These are phyloP conservation scores for Tilletia caries DNA, from an alignment of 1,284 basidiomycete genomes.

Conservation along the genomic window DNA sequence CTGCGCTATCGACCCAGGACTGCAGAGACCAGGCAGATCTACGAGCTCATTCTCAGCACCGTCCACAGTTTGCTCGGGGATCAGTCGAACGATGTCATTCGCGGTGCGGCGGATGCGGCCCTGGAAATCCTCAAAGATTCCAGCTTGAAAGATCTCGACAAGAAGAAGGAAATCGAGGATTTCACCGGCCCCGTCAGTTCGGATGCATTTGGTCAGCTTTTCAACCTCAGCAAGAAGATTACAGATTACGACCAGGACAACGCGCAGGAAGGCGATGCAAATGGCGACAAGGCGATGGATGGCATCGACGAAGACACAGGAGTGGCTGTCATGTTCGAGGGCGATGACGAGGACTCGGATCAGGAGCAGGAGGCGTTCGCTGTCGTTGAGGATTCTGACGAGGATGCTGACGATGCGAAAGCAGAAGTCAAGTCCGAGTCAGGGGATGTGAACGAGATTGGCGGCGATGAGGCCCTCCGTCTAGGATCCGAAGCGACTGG, in stretches of 20 bases:
- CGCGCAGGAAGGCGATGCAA: constrained; percentile 60
- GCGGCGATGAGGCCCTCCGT: constrained; percentile 23
- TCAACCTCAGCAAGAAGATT: constrained; percentile 88
- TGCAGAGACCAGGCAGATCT: constrained; percentile 87
- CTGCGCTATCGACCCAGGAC: constrained; percentile 88
- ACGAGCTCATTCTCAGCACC: constrained; percentile 81
- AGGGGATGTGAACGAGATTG: constrained; percentile 69
- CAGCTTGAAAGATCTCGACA: constrained; percentile 89
- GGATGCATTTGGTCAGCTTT: constrained; percentile 79
- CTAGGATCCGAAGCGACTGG: background rate
- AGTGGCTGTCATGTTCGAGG: constrained; percentile 57
- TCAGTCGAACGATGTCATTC: constrained; percentile 90
- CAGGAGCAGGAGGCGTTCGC: constrained; percentile 89
- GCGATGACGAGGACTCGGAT: constrained; percentile 72
- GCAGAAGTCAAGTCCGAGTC: constrained; percentile 64
- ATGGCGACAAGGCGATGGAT: constrained; percentile 71
- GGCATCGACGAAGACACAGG: constrained; percentile 69
- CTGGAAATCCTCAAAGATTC: constrained; percentile 89
- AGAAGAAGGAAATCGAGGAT: constrained; percentile 88
- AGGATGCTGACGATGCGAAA: constrained; percentile 69
- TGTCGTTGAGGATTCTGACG: constrained; percentile 56
- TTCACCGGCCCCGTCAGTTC: constrained; percentile 68
- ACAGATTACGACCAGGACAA: constrained; percentile 81
- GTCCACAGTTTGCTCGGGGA: constrained; percentile 72
- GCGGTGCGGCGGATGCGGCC: constrained; percentile 86